phyloP scores from a whole-genome alignment of 768 basidiomycete species.

The Suillus weaverae region DNA sequence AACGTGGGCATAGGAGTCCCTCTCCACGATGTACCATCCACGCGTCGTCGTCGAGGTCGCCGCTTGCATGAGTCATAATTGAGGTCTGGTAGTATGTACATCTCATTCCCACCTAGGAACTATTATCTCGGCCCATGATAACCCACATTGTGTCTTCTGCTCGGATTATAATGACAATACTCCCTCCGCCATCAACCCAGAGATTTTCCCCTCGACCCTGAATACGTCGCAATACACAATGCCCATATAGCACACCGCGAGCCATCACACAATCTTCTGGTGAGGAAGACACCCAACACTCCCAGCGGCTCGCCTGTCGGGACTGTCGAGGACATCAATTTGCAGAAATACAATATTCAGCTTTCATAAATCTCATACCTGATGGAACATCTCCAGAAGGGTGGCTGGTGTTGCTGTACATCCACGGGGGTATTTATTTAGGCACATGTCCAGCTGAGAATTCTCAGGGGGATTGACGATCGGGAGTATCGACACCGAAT shows the following conservation, averaged over 20 bases:
- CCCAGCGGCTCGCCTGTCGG: too few species aligned
- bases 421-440: slow-evolving; percentile 58
- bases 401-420: slow-evolving; percentile 72
- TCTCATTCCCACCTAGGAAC: too few species aligned
- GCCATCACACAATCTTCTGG: slow-evolving; percentile 61
- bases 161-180: too few species aligned
- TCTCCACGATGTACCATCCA: slow-evolving; percentile 83
- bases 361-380: too few species aligned
- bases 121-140: slow-evolving; percentile 8
- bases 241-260: slow-evolving; percentile 40
- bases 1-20: slow-evolving; percentile 64
- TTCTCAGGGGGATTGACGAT: slow-evolving; percentile 69
- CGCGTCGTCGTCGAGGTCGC: slow-evolving; percentile 87
- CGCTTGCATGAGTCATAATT: slow-evolving; percentile 86
- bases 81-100: too few species aligned
- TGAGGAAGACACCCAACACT: too few species aligned
- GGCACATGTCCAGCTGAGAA: background rate
- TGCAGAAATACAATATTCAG: too few species aligned
- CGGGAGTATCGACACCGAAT: slow-evolving; percentile 58
- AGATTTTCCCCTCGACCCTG: slow-evolving; percentile 59
- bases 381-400: slow-evolving; percentile 43
- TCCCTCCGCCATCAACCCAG: slow-evolving; percentile 57
- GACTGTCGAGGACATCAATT: too few species aligned
- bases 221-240: slow-evolving; percentile 64
- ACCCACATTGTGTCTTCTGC: slow-evolving; percentile 3